phyloP scores from a whole-genome alignment of 306 rosid genomes.

The Fagus sylvatica region DNA sequence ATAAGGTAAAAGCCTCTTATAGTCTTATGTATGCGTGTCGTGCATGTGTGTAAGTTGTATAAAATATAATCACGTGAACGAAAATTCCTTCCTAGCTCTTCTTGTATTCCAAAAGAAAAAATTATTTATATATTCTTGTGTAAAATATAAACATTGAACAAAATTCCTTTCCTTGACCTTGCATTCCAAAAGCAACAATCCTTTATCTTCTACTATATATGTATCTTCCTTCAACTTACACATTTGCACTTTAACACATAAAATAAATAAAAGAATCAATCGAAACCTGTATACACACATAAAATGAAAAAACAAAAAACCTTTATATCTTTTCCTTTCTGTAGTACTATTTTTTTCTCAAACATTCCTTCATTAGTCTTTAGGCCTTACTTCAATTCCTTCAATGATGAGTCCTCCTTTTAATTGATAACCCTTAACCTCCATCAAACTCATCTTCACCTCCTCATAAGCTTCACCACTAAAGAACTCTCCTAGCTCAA shows the following conservation, averaged over 20 bases:
- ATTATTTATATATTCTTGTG: too few species aligned
- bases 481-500: slow-evolving; percentile 62
- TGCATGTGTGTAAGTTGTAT: too few species aligned
- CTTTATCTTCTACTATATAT: background rate
- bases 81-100: too few species aligned
- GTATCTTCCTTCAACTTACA: background rate
- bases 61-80: too few species aligned
- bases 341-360: too few species aligned
- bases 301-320: background rate
- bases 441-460: slow-evolving; percentile 46
- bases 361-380: background rate
- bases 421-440: slow-evolving; percentile 44
- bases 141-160: too few species aligned
- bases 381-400: slow-evolving; percentile 63
- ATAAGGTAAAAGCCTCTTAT: too few species aligned
- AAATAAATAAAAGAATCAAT: background rate
- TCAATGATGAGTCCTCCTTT: slow-evolving; percentile 64
- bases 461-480: slow-evolving; percentile 38
- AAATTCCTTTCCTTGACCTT: too few species aligned
- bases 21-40: too few species aligned
- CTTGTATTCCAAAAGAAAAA: too few species aligned
- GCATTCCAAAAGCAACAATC: too few species aligned
- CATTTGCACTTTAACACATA: background rate
- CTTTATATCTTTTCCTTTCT: background rate
- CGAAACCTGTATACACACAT: background rate